Conservation (phyloP, 352 stramenopile species). For the Pilasporangium apinafurcum region DNA sequence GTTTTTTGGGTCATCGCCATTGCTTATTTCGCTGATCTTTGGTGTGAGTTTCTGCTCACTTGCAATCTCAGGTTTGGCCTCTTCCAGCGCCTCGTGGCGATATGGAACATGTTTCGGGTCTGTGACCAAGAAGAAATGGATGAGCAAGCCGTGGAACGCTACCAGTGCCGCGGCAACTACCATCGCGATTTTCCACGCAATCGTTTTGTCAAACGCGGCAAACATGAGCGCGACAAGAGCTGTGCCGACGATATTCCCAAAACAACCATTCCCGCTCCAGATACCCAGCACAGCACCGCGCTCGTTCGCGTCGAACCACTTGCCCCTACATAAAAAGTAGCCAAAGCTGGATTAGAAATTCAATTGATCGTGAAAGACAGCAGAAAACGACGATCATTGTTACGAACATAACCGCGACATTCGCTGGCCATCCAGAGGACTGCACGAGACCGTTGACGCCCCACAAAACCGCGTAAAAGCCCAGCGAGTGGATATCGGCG, state of each 20-base stretch:
- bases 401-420: conserved; percentile 75
- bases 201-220: conserved; percentile 57
- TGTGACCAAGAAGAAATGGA: conserved; percentile 75
- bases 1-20: conserved; percentile 13
- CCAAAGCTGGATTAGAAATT: neutral
- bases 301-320: conserved; percentile 87
- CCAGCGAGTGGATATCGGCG: conserved; percentile 53
- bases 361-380: conserved; percentile 52
- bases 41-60: conserved; percentile 10
- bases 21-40: conserved; percentile 14
- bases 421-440: conserved; percentile 69
- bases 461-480: conserved; percentile 69
- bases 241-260: conserved; percentile 94
- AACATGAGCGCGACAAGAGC: conserved; percentile 78
- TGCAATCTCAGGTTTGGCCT: conserved; percentile 34
- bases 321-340: conserved; percentile 67
- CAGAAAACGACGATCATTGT: conserved; percentile 23
- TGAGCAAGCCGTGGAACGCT: conserved; percentile 82
- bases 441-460: conserved; percentile 77
- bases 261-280: conserved; percentile 96
- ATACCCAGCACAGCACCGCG: conserved; percentile 88
- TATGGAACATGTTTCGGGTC: conserved; percentile 60
- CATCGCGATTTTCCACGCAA: conserved; percentile 89
- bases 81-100: conserved; percentile 34
- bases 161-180: conserved; percentile 84